Conservation (phyloP, 176 grass and related monocot species). For the Aegilops speltoides region DNA sequence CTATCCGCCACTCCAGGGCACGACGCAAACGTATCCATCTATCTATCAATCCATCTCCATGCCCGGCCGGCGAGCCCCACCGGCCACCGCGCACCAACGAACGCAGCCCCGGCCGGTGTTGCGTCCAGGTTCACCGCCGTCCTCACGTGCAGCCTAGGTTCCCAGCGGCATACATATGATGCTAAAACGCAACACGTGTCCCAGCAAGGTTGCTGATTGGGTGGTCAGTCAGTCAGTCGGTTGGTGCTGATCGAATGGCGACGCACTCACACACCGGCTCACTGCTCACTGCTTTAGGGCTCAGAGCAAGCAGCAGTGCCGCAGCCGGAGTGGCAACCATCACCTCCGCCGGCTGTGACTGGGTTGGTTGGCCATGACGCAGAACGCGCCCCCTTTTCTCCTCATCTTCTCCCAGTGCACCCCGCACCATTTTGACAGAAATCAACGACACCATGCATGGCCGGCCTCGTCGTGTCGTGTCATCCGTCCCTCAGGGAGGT, state of each 20-base stretch:
- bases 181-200: neutral
- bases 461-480: too few species aligned
- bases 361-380: slow-evolving; percentile 10
- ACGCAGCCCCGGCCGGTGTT: too few species aligned
- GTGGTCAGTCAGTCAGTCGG: too few species aligned
- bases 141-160: neutral
- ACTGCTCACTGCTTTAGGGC: slow-evolving; percentile 12
- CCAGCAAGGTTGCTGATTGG: neutral
- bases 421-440: slow-evolving; percentile 4
- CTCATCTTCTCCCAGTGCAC: neutral
- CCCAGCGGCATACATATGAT: too few species aligned
- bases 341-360: neutral
- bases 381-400: neutral
- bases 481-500: neutral
- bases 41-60: neutral
- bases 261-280: neutral
- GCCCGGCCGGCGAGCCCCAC: too few species aligned
- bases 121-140: too few species aligned
- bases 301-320: neutral
- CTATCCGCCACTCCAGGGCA: neutral
- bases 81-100: too few species aligned
- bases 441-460: neutral
- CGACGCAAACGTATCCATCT: neutral
- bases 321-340: neutral
- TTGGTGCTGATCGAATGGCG: neutral